Conservation (phyloP, 2,329 filamentous ascomycete species). For the Beauveria medogensis region DNA sequence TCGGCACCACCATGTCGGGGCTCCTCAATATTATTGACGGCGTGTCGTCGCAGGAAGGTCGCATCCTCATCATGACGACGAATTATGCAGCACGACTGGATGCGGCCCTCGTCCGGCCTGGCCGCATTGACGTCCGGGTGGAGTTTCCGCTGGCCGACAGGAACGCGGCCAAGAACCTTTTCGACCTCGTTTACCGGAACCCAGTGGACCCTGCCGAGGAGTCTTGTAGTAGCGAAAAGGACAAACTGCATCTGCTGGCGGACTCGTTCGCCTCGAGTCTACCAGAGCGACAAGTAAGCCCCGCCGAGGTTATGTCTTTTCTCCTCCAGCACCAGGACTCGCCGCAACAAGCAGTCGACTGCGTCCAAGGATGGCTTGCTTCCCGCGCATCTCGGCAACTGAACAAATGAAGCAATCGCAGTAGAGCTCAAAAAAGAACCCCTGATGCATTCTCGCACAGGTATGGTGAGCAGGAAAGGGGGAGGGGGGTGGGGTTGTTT, state of each 20-base stretch:
- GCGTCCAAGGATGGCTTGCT: background rate
- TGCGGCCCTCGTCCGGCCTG: conserved; percentile 52
- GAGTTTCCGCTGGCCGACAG: background rate
- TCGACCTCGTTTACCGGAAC: background rate
- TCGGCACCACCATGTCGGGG: conserved; percentile 42
- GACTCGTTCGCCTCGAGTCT: background rate
- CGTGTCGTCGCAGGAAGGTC: conserved; percentile 57
- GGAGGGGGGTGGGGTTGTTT: no score
- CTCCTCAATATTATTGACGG: conserved; percentile 62
- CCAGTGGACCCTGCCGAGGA: background rate
- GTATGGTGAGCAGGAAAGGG: no score
- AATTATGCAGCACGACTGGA: conserved; percentile 57
- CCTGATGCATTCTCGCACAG: background rate
- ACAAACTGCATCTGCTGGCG: background rate
- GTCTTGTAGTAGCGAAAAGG: background rate
- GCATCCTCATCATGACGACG: conserved; percentile 64
- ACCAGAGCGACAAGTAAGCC: background rate
- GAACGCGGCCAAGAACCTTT: background rate
- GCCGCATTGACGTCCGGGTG: conserved; percentile 53
- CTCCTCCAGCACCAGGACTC: background rate
- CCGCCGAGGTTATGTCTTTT: conserved; percentile 1
- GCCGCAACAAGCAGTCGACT: background rate
- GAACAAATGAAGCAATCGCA: background rate
- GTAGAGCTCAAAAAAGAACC: background rate
- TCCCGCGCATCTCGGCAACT: background rate